Percentiles rank a stretch among this genome's conserved stretches.
Conservation (phyloP, 148 eudicot species). For the Vaccinium corymbosum region DNA sequence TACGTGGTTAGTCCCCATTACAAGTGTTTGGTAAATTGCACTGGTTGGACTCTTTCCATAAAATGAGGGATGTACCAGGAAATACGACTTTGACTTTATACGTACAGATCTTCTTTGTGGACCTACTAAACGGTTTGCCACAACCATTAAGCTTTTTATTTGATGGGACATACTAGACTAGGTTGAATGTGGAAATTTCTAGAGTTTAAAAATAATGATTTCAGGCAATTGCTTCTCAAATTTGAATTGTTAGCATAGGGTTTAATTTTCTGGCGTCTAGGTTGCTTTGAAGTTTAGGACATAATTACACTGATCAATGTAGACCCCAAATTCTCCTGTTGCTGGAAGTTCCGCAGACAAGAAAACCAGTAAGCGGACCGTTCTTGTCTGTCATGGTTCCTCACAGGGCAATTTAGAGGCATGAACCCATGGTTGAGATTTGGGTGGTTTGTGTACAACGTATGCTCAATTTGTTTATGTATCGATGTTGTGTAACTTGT, state of each 20-base stretch:
- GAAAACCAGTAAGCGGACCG: slow-evolving; percentile 49
- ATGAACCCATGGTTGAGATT: slow-evolving; percentile 8
- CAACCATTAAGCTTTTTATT: background rate
- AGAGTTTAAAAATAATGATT: background rate
- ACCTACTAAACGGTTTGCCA: background rate
- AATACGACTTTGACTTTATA: background rate
- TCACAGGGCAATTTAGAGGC: slow-evolving; percentile 46
- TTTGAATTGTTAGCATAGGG: background rate
- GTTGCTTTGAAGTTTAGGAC: slow-evolving; percentile 15
- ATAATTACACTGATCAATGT: slow-evolving; percentile 34
- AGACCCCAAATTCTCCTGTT: slow-evolving; percentile 92
- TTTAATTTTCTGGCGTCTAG: slow-evolving; percentile 8
- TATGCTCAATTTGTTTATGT: background rate
- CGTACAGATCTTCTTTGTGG: too few species aligned
- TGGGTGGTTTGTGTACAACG: background rate
- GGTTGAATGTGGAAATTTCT: background rate
- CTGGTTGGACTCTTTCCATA: background rate
- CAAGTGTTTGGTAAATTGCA: background rate
- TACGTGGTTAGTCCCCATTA: background rate
- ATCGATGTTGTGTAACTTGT: background rate
- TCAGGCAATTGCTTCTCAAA: background rate
- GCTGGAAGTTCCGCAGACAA: slow-evolving; percentile 80
- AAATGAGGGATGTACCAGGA: background rate
- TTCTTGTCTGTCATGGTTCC: slow-evolving; percentile 78
- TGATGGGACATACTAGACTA: background rate